phyloP scores from a whole-genome alignment of 371 early-diverging fungal genomes.

The Mortierella sp. region DNA sequence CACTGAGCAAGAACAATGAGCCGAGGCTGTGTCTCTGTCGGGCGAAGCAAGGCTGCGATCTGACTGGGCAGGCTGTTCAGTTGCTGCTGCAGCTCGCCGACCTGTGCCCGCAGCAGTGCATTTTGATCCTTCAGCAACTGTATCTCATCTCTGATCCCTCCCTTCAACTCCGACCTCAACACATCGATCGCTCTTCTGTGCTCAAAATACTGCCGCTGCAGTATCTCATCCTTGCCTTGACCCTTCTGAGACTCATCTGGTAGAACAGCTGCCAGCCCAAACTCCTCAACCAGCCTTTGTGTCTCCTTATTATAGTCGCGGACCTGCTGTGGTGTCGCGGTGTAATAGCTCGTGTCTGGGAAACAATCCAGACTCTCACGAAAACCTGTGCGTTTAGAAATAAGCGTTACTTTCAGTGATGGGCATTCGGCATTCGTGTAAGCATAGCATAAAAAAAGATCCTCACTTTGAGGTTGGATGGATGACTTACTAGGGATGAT shows the following conservation, averaged over 20 bases:
- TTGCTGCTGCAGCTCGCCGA: background rate
- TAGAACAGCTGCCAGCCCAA: background rate
- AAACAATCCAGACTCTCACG: background rate
- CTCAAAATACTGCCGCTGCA: background rate
- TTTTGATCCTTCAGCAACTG: background rate
- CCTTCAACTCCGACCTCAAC: background rate
- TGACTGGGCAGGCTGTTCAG: background rate
- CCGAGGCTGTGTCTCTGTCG: background rate
- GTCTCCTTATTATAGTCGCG: background rate
- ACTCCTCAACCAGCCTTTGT: background rate
- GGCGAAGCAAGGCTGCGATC: background rate
- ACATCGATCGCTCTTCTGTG: background rate
- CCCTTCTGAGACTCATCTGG: background rate
- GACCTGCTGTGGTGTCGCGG: background rate
- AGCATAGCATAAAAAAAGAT: no score
- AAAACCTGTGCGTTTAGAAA: background rate
- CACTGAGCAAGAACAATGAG: no score
- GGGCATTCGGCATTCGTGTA: no score
- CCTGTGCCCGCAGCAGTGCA: background rate
- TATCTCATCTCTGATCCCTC: background rate
- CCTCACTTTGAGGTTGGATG: no score
- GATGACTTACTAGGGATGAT: conserved; percentile 16
- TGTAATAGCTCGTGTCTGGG: background rate
- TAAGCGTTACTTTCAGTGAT: background rate
- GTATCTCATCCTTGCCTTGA: background rate